Evolutionary conservation across 2,329 filamentous ascomycete genomes (phyloP), one percentile per base, ranked within the genome.

Genomic region (Fusarium aywerte): DNA sequence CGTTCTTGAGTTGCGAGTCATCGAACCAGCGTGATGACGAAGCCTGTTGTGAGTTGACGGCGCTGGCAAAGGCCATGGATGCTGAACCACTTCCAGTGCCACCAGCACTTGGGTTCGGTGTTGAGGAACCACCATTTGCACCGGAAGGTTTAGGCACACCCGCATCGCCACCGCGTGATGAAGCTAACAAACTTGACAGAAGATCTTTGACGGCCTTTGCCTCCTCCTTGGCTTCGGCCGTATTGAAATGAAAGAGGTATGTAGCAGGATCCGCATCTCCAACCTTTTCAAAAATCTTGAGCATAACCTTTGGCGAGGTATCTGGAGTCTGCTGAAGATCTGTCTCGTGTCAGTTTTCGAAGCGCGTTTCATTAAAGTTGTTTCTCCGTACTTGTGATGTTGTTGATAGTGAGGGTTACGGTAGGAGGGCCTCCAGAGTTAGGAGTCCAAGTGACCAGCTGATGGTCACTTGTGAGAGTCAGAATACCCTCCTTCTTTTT

Each of bases 401-500:
- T 90, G 56, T 86, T 81, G 54, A 97, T 86, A 9, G 86, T 80
- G 58, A 98, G 85, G 1, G 88, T 89, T 62, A 97, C 81, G 25
- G 85, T 82, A 5, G 91, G 85, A 52, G 88, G 83, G 4, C 89
- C 87, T 32, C 87, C 85, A 43, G 85, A 85, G 53, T 87, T 84
- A 11, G 93, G 91, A 31, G 89, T 92, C 95, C 95, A 99, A 77
- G 88, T 90, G 63, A 98, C 87, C 35, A 85, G 88, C 74, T 87
- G 87, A 73, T 88, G 85, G 78, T 97, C 92, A 57, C 85, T 82
- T 16, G 91, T 89, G 71, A 98, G 84, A 25, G 88, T 87, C 74
- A 99, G 82, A 62, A 87, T 87, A 76, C 96, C 96, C 83, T 98
- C 92, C 80, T 97, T 96, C 84, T 98, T 99, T 82, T 97, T 98